Evolutionary conservation across 345 rosid species (phyloP).

Genomic region (Fremontodendron californicum): DNA sequence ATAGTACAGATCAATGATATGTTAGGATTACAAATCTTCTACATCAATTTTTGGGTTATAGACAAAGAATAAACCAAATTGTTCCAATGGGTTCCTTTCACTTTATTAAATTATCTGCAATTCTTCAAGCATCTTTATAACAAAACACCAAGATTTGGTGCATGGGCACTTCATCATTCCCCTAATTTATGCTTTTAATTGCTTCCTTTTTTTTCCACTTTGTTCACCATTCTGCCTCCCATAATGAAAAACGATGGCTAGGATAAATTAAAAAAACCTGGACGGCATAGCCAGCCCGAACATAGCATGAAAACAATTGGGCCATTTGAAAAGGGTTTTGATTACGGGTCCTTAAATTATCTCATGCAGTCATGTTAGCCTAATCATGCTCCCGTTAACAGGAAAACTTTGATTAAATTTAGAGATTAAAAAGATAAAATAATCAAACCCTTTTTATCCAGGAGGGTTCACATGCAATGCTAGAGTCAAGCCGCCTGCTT

Average conservation of each 20-base stretch:
- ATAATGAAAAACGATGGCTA: not conserved
- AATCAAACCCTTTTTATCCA: not conserved
- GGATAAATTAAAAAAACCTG: not conserved
- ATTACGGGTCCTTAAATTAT: not conserved
- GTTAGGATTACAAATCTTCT: not conserved
- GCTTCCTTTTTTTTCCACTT: not conserved
- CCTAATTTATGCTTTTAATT: not conserved
- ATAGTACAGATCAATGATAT: not conserved
- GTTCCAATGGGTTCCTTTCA: not conserved
- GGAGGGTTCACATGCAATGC: conserved; percentile 13
- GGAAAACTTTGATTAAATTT: not conserved
- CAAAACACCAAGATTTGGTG: not conserved
- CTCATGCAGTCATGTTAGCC: not conserved
- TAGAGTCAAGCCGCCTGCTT: not conserved
- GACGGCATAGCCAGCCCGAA: not conserved
- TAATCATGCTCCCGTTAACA: not conserved
- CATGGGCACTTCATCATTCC: not conserved
- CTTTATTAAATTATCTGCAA: not conserved
- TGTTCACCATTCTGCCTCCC: not conserved
- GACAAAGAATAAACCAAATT: not conserved
- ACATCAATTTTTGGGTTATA: not conserved
- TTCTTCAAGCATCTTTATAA: not conserved
- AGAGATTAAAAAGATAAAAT: not conserved
- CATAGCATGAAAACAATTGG: not conserved
- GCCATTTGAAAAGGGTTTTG: not conserved